phyloP scores from a whole-genome alignment of 2,329 filamentous ascomycete species.

The Cladosporium phlei region DNA sequence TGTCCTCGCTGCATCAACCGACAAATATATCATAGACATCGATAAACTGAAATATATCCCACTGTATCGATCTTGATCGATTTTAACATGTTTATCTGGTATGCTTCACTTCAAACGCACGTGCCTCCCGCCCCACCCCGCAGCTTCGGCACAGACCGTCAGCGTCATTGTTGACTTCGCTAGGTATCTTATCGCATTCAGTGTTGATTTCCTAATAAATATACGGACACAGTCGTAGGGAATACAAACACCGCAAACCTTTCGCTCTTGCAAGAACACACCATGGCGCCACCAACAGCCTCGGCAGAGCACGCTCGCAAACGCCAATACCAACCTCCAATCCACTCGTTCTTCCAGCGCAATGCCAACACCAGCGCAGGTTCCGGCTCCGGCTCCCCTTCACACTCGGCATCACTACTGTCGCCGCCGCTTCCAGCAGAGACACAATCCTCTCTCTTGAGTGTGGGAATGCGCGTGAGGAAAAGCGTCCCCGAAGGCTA shows the following conservation, averaged over 20 bases:
- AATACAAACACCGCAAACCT: too few species aligned
- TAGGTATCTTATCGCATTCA: slow-evolving; percentile 1
- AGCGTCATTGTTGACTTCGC: slow-evolving; percentile 3
- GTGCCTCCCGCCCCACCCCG: too few species aligned
- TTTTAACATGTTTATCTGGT: too few species aligned
- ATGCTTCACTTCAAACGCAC: too few species aligned
- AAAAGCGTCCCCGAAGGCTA: slow-evolving; percentile 93
- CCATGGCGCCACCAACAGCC: background rate
- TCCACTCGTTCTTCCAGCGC: slow-evolving; percentile 19
- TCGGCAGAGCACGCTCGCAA: slow-evolving; percentile 8
- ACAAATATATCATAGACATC: too few species aligned
- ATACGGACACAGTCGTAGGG: too few species aligned
- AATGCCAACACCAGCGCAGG: slow-evolving; percentile 1
- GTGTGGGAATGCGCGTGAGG: slow-evolving; percentile 88
- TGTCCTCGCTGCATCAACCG: too few species aligned
- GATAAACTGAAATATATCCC: too few species aligned
- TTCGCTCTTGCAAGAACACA: too few species aligned
- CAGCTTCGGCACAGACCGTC: background rate
- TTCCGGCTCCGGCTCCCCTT: background rate
- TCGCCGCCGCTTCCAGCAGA: slow-evolving; percentile 55
- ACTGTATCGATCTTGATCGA: too few species aligned
- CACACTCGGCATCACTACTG: slow-evolving; percentile 18
- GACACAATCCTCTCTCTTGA: slow-evolving; percentile 78
- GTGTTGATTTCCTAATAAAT: too few species aligned
- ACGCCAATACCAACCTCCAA: slow-evolving; percentile 14